These are phyloP conservation scores for Fagus sylvatica DNA, from an alignment of 306 rosid genomes.

Conservation along the genomic window DNA sequence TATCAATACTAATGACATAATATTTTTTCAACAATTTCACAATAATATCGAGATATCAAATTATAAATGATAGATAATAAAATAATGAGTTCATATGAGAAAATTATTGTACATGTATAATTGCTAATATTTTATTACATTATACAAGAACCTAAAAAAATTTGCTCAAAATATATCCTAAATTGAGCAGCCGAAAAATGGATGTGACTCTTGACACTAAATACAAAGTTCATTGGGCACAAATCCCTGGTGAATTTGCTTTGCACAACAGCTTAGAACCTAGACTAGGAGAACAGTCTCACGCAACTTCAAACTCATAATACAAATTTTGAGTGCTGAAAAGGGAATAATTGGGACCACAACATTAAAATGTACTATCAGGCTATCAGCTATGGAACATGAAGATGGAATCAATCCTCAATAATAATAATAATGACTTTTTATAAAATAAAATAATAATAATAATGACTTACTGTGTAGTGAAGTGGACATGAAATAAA, in stretches of 20 bases:
- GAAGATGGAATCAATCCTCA: neutral
- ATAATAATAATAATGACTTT: too few relatives aligned
- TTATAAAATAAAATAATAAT: too few relatives aligned
- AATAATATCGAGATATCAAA: too few relatives aligned
- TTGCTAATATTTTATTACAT: neutral
- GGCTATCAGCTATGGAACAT: neutral
- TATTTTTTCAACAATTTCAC: too few relatives aligned
- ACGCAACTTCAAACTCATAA: conserved; percentile 36
- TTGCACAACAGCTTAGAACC: neutral
- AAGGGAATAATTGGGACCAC: conserved; percentile 46
- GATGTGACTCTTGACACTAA: neutral
- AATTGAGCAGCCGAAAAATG: neutral
- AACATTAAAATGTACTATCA: conserved; percentile 16
- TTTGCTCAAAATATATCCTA: neutral
- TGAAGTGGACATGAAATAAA: conserved; percentile 42
- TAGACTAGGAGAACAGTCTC: conserved; percentile 39
- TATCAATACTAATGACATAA: too few relatives aligned
- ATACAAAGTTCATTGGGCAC: neutral
- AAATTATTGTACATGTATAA: too few relatives aligned
- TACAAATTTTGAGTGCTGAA: conserved; percentile 30
- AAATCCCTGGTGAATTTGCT: too few relatives aligned
- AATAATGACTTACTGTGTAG: conserved; percentile 10
- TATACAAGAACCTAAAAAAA: neutral
- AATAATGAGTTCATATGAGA: too few relatives aligned
- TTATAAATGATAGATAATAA: too few relatives aligned